Percentiles rank a stretch among this genome's conserved stretches.
Conservation (phyloP, 352 stramenopile genomes). For the Blastocystis sp. region DNA sequence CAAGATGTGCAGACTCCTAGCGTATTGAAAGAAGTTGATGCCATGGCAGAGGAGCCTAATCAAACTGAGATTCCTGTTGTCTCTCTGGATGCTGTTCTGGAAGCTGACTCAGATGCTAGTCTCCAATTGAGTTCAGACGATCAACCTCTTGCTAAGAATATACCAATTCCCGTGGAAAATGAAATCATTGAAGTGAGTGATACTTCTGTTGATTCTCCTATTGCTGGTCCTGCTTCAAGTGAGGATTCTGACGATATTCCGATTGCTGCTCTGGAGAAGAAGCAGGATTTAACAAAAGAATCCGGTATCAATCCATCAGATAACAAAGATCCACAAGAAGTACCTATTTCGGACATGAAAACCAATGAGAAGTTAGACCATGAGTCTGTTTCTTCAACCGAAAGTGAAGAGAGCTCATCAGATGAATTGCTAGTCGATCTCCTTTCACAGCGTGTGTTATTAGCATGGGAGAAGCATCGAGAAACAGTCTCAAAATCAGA, state of each 20-base stretch:
- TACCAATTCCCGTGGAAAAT: neutral
- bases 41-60: neutral
- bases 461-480: neutral
- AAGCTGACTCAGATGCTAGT: neutral
- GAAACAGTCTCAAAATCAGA: neutral
- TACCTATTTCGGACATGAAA: neutral
- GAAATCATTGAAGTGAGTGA: slow-evolving; percentile 2
- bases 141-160: neutral
- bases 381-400: neutral
- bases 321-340: neutral
- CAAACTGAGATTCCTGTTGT: neutral
- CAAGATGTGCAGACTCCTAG: neutral
- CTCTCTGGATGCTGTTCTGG: neutral
- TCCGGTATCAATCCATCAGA: neutral
- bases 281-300: neutral
- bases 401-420: neutral
- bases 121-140: neutral
- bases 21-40: neutral
- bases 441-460: neutral
- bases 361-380: neutral
- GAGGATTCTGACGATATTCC: neutral
- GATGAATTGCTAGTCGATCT: neutral
- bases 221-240: neutral
- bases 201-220: neutral
- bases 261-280: neutral